phyloP scores from a whole-genome alignment of 208 protist species.

The Plasmodiophora brassicae region DNA sequence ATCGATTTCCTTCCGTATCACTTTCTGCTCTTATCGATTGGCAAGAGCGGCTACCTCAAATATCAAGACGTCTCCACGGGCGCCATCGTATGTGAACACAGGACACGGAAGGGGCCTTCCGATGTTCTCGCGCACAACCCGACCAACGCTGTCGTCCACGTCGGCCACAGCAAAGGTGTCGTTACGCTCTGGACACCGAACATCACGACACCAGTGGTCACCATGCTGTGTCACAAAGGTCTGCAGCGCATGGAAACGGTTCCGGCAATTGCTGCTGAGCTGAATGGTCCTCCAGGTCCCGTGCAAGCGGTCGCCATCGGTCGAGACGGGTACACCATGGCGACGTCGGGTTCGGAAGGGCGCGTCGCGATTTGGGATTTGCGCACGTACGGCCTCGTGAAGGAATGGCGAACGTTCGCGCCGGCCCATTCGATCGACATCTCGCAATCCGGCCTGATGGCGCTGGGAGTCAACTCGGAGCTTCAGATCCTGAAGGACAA shows the following conservation, averaged over 20 bases:
- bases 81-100: constrained; percentile 38
- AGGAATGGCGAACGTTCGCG: constrained; percentile 51
- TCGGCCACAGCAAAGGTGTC: constrained; percentile 73
- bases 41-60: constrained; percentile 65
- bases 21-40: constrained; percentile 81
- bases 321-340: constrained; percentile 72
- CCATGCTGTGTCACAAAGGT: constrained; percentile 81
- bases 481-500: constrained; percentile 51
- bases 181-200: constrained; percentile 93
- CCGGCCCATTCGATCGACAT: constrained; percentile 59
- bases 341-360: constrained; percentile 85
- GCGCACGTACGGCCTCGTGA: constrained; percentile 78
- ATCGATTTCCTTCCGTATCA: constrained; percentile 93
- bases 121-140: constrained; percentile 80
- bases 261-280: neutral
- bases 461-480: constrained; percentile 53
- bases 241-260: neutral
- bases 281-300: neutral
- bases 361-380: constrained; percentile 86
- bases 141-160: constrained; percentile 81
- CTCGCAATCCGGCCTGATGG: constrained; percentile 65
- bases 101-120: constrained; percentile 52
- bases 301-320: constrained; percentile 67
- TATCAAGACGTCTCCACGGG: constrained; percentile 61
- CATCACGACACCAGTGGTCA: constrained; percentile 83